Evolutionary conservation across 768 basidiomycete genomes (phyloP).

Genomic region (Polyporus arcularius): DNA sequence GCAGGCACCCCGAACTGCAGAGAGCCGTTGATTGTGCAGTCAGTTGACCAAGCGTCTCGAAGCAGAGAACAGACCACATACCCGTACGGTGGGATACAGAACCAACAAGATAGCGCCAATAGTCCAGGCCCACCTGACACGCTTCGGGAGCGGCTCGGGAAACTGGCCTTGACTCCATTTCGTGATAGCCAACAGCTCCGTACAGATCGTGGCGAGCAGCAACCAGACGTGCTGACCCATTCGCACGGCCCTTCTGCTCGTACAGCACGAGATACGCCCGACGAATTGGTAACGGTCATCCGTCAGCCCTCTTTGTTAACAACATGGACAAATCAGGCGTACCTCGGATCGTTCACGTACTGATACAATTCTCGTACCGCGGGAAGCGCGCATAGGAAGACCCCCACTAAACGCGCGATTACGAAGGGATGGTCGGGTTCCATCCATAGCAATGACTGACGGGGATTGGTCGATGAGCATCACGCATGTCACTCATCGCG

Average conservation of each 20-base stretch:
- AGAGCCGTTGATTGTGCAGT: constrained; percentile 20
- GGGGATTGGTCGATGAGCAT: constrained; percentile 3
- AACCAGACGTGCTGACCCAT: constrained; percentile 93
- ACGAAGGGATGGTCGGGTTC: constrained; percentile 88
- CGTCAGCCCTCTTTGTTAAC: constrained; percentile 6
- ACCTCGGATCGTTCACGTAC: constrained; percentile 84
- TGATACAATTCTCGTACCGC: constrained; percentile 84
- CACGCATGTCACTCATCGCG: background rate
- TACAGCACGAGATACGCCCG: background rate
- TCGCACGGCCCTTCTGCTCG: constrained; percentile 70
- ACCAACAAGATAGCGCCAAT: constrained; percentile 58
- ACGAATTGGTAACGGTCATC: constrained; percentile 12
- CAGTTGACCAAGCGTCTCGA: constrained; percentile 11
- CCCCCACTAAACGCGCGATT: constrained; percentile 66
- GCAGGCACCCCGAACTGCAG: constrained; percentile 66
- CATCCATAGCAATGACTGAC: constrained; percentile 76
- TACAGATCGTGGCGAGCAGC: constrained; percentile 80
- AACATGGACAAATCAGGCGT: constrained; percentile 27
- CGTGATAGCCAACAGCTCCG: constrained; percentile 75
- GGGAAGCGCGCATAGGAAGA: constrained; percentile 86
- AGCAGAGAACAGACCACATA: constrained; percentile 29
- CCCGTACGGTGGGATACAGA: constrained; percentile 69
- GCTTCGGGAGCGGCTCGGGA: constrained; percentile 57
- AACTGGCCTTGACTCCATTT: constrained; percentile 84
- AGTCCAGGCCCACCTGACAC: constrained; percentile 70